A percentile compares a stretch with the other conserved stretches of the same genome.
These are phyloP conservation scores for Gymnopus androsaceus DNA, from an alignment of 1,284 basidiomycete species.

Conservation along the genomic window DNA sequence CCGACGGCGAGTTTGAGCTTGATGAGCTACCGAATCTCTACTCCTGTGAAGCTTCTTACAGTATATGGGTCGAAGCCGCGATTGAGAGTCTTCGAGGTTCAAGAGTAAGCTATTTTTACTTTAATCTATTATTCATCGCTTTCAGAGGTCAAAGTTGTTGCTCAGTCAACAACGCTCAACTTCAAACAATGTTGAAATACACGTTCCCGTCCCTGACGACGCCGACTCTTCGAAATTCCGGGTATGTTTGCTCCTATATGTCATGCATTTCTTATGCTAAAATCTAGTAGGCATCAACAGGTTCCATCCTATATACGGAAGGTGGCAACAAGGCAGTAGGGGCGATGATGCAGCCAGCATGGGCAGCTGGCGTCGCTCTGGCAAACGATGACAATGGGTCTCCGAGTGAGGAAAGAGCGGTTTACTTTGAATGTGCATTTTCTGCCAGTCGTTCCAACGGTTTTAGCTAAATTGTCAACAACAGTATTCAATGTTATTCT, in stretches of 20 bases:
- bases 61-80: conserved; percentile 96
- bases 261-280: background rate
- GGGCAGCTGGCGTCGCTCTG: conserved; percentile 55
- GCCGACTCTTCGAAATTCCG: conserved; percentile 98
- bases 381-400: conserved; percentile 39
- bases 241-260: conserved; percentile 46
- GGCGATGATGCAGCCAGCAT: conserved; percentile 71
- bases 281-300: conserved; percentile 71
- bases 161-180: conserved; percentile 96
- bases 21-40: conserved; percentile 58
- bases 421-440: conserved; percentile 74
- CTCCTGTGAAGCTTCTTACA: conserved; percentile 97
- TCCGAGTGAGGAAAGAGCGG: conserved; percentile 37
- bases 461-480: background rate
- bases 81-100: conserved; percentile 91
- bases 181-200: conserved; percentile 98
- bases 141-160: conserved; percentile 94
- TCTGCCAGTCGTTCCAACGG: background rate
- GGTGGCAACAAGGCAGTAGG: conserved; percentile 61
- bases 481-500: conserved; percentile 63
- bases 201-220: conserved; percentile 97
- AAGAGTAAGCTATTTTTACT: conserved; percentile 7
- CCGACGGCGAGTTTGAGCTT: conserved; percentile 94
- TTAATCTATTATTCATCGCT: background rate
- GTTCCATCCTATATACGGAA: conserved; percentile 56